phyloP scores from a whole-genome alignment of 352 stramenopile species.

The Phytophthora macrochlamydospora region DNA sequence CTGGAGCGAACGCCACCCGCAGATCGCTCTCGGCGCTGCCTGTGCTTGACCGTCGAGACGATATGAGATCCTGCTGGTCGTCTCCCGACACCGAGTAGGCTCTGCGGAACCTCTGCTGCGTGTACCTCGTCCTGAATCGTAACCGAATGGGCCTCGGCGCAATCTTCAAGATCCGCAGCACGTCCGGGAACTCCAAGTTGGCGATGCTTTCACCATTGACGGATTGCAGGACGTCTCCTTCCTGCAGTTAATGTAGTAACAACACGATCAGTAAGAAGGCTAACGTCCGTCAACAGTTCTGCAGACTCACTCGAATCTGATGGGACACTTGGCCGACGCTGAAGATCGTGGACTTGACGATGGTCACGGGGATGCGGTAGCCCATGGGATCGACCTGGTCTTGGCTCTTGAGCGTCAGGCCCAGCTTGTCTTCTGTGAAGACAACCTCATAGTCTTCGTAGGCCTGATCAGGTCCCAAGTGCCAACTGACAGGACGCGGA shows the following conservation, averaged over 20 bases:
- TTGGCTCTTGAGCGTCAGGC: conserved; percentile 56
- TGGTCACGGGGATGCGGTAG: conserved; percentile 36
- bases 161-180: conserved; percentile 74
- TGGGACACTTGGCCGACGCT: conserved; percentile 56
- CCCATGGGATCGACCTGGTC: conserved; percentile 27
- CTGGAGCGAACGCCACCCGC: conserved; percentile 19
- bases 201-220: conserved; percentile 75
- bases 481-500: conserved; percentile 16
- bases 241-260: conserved; percentile 27
- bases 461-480: conserved; percentile 27
- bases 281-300: neutral
- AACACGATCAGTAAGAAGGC: conserved; percentile 8
- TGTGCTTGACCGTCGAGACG: conserved; percentile 27
- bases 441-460: conserved; percentile 54
- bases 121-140: conserved; percentile 50
- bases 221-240: conserved; percentile 72
- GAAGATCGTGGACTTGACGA: conserved; percentile 62
- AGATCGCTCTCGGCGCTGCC: conserved; percentile 32
- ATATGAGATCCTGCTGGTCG: conserved; percentile 23
- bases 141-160: conserved; percentile 68
- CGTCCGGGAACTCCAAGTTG: conserved; percentile 67
- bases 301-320: conserved; percentile 47
- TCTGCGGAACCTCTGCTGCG: conserved; percentile 13
- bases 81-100: conserved; percentile 21
- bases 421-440: conserved; percentile 64